Evolutionary conservation across 2,329 filamentous ascomycete genomes (phyloP), one percentile per base, ranked within the genome.

Genomic region (Paecilomyces sp.): DNA sequence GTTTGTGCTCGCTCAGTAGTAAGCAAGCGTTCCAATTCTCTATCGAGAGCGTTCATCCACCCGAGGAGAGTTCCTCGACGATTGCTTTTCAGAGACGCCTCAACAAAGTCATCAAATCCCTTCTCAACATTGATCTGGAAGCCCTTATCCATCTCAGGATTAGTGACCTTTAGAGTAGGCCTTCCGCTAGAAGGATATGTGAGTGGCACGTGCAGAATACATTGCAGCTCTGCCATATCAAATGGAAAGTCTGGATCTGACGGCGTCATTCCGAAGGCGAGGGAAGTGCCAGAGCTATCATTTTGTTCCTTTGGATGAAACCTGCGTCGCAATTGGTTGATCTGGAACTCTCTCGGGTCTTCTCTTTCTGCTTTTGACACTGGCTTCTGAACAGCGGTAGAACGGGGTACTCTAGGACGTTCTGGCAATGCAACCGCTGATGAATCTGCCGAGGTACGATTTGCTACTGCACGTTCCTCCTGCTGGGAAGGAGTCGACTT

Each of bases 211-310:
- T 78, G 81, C 41, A 94, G 75, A 52, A 85, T 79, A 70, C 89
- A 92, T 50, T 89, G 81, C 33, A 94, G 78, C 36, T 82, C 78
- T 28, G 85, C 81, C 68, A 93, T 78, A 62, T 92, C 88, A 72
- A 90, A 93, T 0, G 90, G 88, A 67, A 94, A 93, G 68, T 94
- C 90, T 0, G 90, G 90, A 70, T 94, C 90, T 5, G 90, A 91
- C 4, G 90, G 90, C 12, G 75, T 76, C 62, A 94, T 75, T 57
- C 80, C 84, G 72, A 93, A 90, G 9, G 79, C 75, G 47, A 92
- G 74, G 15, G 83, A 80, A 0, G 83, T 85, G 2, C 79, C 79
- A 55, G 83, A 80, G 61, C 81, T 67, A 62, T 74, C 71, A 33
- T 74, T 69, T 53, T 70, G 71, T 63, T 83, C 80, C 55, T 75